Evolutionary conservation across 2,329 filamentous ascomycete species (phyloP), one percentile per base, ranked within the genome.

Genomic region (Tolypocladium inflatum): DNA sequence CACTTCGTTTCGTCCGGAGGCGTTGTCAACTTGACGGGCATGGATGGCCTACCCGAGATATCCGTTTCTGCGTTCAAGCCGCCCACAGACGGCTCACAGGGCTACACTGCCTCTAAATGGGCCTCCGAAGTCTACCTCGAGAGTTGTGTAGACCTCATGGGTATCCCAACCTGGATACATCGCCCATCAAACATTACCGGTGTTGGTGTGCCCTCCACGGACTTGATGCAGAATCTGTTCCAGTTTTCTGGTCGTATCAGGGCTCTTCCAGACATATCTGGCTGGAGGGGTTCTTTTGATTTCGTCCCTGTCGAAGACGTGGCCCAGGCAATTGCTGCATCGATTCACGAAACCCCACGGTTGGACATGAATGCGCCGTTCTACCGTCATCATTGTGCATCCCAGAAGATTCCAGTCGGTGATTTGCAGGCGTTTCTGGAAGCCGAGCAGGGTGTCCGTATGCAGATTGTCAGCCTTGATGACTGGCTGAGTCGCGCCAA

Each of bases 71-170:
- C 55, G 7, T 55, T 51, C 50, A 55, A 19, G 10, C 63, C 65
- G 6, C 62, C 66, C 0, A 30, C 57, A 0, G 62, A 68, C 53
- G 66, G 66, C 4, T 48, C 62, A 0, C 61, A 71, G 23, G 74
- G 73, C 7, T 76, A 75, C 54, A 55, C 63, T 3, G 63, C 71
- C 0, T 60, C 66, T 0, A 71, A 72, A 57, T 74, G 72, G 73
- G 71, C 63, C 0, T 67, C 65, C 54, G 73, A 76, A 61, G 37
- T 55, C 0, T 62, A 67, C 45, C 64, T 75, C 1, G 70, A 72
- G 33, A 23, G 11, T 15, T 55, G 37, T 13, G 37, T 23, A 21
- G 42, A 37, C 35, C 4, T 23, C n/a, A 17, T 30, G 3, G 54
- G 54, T 13, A 55, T 37, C n/a, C 42, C 42, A 15, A 13, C n/a